Evolutionary conservation across 73 alveolate species (phyloP).

Genomic region (Paramecium sexaurelia): DNA sequence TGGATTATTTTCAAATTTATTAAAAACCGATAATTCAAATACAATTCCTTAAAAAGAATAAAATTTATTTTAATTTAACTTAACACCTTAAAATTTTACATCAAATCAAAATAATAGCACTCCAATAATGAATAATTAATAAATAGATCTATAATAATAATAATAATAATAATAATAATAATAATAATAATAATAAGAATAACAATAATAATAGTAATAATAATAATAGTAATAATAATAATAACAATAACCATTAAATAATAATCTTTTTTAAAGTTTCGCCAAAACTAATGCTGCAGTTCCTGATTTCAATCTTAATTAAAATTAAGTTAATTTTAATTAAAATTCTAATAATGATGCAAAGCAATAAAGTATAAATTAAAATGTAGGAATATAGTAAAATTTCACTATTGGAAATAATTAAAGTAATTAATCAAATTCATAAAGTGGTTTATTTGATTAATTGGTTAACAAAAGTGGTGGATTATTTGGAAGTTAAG

Average conservation of each 20-base stretch:
- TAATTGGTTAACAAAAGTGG: no score
- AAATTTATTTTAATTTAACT: neutral
- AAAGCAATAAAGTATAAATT: neutral
- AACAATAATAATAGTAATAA: no score
- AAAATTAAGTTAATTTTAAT: neutral
- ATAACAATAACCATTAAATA: neutral
- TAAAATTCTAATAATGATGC: neutral
- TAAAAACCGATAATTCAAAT: neutral
- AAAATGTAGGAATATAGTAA: neutral
- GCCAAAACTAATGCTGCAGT: neutral
- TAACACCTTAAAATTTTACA: neutral
- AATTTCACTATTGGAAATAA: neutral
- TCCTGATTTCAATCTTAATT: neutral
- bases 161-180: no score
- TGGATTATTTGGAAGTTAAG: neutral
- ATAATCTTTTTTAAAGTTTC: neutral
- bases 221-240: no score
- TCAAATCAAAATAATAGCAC: neutral
- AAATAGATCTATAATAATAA: no score
- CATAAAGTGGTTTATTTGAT: neutral
- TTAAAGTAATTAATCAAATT: neutral
- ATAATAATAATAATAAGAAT: no score
- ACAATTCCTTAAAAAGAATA: neutral
- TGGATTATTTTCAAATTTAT: neutral
- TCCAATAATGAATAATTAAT: no score